These are phyloP conservation scores for Paraphoma sp. DNA, from an alignment of 2,329 filamentous ascomycete species.

Conservation along the genomic window DNA sequence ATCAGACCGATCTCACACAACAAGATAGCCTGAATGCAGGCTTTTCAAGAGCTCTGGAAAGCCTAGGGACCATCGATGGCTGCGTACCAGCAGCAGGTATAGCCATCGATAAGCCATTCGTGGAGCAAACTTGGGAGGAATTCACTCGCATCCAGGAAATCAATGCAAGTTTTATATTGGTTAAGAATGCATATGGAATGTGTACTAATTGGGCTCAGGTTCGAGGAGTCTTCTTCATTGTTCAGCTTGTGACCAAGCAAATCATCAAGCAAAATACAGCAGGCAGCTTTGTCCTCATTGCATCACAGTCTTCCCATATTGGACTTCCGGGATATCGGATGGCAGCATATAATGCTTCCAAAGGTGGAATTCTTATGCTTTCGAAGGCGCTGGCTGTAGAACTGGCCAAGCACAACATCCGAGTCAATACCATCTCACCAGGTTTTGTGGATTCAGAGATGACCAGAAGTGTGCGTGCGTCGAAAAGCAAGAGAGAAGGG, in stretches of 20 bases:
- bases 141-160: slow-evolving; percentile 51
- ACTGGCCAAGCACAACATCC: slow-evolving; percentile 39
- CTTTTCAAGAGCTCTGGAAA: slow-evolving; percentile 17
- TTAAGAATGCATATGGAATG: not conserved
- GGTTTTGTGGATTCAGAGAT: slow-evolving; percentile 42
- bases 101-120: slow-evolving; percentile 54
- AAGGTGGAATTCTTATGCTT: slow-evolving; percentile 52
- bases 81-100: slow-evolving; percentile 46
- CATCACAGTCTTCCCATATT: slow-evolving; percentile 49
- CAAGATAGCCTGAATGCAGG: slow-evolving; percentile 19
- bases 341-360: slow-evolving; percentile 55
- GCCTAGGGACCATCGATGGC: slow-evolving; percentile 18
- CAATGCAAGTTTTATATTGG: slow-evolving; percentile 43
- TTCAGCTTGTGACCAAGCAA: slow-evolving; percentile 49
- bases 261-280: slow-evolving; percentile 49
- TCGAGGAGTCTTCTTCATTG: slow-evolving; percentile 52
- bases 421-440: slow-evolving; percentile 41
- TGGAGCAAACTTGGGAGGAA: slow-evolving; percentile 55
- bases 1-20: slow-evolving; percentile 22
- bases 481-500: slow-evolving; percentile 19
- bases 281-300: slow-evolving; percentile 52
- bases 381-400: slow-evolving; percentile 47
- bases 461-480: slow-evolving; percentile 23
- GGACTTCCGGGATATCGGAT: slow-evolving; percentile 47
- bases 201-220: slow-evolving; percentile 35